Percentiles rank a stretch among this genome's conserved stretches.
phyloP scores from a whole-genome alignment of 2,329 filamentous ascomycete genomes.

The Ceratocystis albifundus region DNA sequence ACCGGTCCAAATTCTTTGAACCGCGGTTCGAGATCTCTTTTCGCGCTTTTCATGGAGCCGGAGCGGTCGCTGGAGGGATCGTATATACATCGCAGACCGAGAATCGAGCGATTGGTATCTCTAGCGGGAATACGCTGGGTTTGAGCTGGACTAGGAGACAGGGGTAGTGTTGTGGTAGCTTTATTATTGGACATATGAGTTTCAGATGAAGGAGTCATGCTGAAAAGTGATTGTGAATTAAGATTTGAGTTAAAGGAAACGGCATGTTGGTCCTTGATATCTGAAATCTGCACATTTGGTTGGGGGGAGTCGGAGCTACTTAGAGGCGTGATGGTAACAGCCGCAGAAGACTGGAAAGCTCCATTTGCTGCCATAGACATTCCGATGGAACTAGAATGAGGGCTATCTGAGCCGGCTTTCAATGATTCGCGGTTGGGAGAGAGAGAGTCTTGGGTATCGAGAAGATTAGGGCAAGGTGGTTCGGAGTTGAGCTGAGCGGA shows the following conservation, averaged over 20 bases:
- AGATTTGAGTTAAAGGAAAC: conserved; percentile 28
- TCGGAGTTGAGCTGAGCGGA: conserved; percentile 3
- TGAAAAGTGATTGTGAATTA: conserved; percentile 24
- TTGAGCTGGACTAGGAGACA: conserved; percentile 20
- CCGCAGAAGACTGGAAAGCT: conserved; percentile 29
- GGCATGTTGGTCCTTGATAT: conserved; percentile 9
- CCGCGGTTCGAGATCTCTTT: conserved; percentile 47
- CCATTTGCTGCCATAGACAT: conserved; percentile 10
- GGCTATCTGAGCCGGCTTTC: conserved; percentile 63
- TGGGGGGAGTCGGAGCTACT: conserved; percentile 42
- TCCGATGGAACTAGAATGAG: conserved; percentile 49
- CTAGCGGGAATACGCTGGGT: conserved; percentile 43
- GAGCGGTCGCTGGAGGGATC: conserved; percentile 46
- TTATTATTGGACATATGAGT: conserved; percentile 26
- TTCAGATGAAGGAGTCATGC: conserved; percentile 17
- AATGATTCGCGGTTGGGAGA: conserved; percentile 53
- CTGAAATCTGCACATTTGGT: not conserved
- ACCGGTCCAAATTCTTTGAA: conserved; percentile 55
- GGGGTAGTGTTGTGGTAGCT: conserved; percentile 25
- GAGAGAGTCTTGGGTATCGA: conserved; percentile 35
- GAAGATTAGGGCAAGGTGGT: not conserved
- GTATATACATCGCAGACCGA: conserved; percentile 49
- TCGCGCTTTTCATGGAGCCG: conserved; percentile 37
- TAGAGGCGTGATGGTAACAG: conserved; percentile 39
- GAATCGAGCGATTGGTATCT: conserved; percentile 43